phyloP scores from a whole-genome alignment of 805 yeast genomes.

The Debaryomyces maramus region DNA sequence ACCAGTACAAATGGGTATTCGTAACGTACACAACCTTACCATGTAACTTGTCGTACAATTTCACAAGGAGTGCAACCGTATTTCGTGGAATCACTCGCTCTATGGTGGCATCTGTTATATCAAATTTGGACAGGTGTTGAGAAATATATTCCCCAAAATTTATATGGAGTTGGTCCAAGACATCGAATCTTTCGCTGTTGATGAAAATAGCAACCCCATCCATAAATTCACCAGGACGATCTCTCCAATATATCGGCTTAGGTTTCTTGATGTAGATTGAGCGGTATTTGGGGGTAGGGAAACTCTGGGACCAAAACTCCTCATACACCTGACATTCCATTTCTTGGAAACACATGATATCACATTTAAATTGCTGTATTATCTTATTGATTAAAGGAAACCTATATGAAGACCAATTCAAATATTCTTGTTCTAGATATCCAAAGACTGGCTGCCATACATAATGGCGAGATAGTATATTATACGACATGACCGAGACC shows the following conservation, averaged over 20 bases:
- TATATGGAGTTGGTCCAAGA: constrained; percentile 29
- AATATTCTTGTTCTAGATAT: constrained; percentile 47
- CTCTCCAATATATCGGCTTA: constrained; percentile 54
- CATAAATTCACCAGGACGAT: constrained; percentile 39
- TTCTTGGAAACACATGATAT: constrained; percentile 62
- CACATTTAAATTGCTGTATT: constrained; percentile 44
- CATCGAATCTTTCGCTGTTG: constrained; percentile 48
- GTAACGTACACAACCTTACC: constrained; percentile 41
- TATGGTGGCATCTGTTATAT: constrained; percentile 31
- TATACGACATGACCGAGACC: constrained; percentile 40
- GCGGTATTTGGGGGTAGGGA: constrained; percentile 38
- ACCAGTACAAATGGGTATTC: constrained; percentile 98
- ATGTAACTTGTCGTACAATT: constrained; percentile 45
- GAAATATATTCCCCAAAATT: constrained; percentile 30
- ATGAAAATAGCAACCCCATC: constrained; percentile 63
- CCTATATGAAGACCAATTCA: constrained; percentile 50
- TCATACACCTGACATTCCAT: constrained; percentile 45
- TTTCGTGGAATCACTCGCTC: constrained; percentile 46
- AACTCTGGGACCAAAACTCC: constrained; percentile 37
- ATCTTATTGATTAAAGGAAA: constrained; percentile 32
- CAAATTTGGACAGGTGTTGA: constrained; percentile 24
- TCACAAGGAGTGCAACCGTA: constrained; percentile 57
- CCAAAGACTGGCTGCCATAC: constrained; percentile 59
- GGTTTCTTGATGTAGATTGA: constrained; percentile 51
- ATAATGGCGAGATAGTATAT: constrained; percentile 54